These are phyloP conservation scores for Dentipellis sp. DNA, from an alignment of 768 basidiomycete species.

Conservation along the genomic window DNA sequence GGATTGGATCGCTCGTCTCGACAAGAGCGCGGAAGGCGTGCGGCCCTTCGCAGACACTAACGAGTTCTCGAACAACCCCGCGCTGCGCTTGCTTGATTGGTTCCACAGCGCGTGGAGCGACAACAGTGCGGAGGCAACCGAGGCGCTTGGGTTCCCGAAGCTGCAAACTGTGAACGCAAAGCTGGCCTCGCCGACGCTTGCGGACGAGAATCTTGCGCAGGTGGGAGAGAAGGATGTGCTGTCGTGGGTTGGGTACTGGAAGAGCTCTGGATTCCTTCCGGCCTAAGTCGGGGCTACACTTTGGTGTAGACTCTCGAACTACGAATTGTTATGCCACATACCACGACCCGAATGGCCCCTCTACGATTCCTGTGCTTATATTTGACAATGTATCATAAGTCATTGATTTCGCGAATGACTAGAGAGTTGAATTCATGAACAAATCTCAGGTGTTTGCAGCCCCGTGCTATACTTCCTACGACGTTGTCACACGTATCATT, in stretches of 20 bases:
- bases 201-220: neutral
- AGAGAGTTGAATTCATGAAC: too few relatives aligned
- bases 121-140: neutral
- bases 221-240: neutral
- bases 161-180: neutral
- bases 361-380: too few relatives aligned
- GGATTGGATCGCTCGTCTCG: slow-evolving; percentile 17
- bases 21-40: neutral
- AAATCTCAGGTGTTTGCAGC: too few relatives aligned
- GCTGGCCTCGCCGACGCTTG: neutral
- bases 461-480: too few relatives aligned
- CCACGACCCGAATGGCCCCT: too few relatives aligned
- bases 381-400: too few relatives aligned
- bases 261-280: neutral
- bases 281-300: too few relatives aligned
- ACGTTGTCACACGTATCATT: slow-evolving; percentile 13
- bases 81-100: slow-evolving; percentile 10
- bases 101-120: slow-evolving; percentile 1
- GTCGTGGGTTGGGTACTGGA: neutral
- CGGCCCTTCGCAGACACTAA: neutral
- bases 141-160: neutral
- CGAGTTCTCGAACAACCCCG: slow-evolving; percentile 9
- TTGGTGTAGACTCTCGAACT: too few relatives aligned
- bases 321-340: too few relatives aligned
- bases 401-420: too few relatives aligned